These are phyloP conservation scores for Groenewaldozyma sp. DNA, from an alignment of 1,139 yeast genomes.

Conservation along the genomic window DNA sequence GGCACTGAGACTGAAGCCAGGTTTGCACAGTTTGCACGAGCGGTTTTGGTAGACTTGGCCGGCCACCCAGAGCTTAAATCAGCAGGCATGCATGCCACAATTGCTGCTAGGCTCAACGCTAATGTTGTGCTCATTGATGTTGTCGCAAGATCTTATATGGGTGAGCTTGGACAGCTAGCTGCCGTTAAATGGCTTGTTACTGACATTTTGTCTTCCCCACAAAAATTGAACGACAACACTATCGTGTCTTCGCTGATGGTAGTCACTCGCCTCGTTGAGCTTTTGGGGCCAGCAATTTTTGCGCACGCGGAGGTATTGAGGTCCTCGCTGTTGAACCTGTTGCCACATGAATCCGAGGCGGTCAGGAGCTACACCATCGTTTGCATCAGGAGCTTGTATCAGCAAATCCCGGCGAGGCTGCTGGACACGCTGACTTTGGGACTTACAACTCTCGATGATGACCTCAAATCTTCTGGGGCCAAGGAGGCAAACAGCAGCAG, in stretches of 20 bases:
- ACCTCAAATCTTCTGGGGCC: slow-evolving; percentile 1
- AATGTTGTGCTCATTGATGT: slow-evolving; percentile 23
- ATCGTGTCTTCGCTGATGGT: slow-evolving; percentile 20
- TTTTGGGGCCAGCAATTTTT: slow-evolving; percentile 28
- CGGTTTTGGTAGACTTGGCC: slow-evolving; percentile 18
- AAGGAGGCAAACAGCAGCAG: slow-evolving; percentile 13
- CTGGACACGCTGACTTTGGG: slow-evolving; percentile 15
- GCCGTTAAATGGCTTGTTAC: slow-evolving; percentile 22
- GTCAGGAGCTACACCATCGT: slow-evolving; percentile 17
- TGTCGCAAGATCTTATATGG: slow-evolving; percentile 23
- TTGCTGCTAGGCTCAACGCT: slow-evolving; percentile 24
- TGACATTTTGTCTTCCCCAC: slow-evolving; percentile 22
- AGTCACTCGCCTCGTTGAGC: slow-evolving; percentile 20
- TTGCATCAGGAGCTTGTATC: slow-evolving; percentile 17
- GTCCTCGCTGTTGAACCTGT: slow-evolving; percentile 14
- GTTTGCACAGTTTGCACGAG: slow-evolving; percentile 20
- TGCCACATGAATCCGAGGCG: slow-evolving; percentile 14
- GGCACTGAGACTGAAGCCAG: slow-evolving; percentile 20
- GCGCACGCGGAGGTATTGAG: slow-evolving; percentile 20
- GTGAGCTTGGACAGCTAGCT: slow-evolving; percentile 27
- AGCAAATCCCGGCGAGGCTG: slow-evolving; percentile 21
- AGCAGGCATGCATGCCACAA: slow-evolving; percentile 15
- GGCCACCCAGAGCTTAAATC: slow-evolving; percentile 14
- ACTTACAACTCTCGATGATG: slow-evolving; percentile 19
- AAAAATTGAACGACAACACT: slow-evolving; percentile 16